These are phyloP conservation scores for Alternaria tenuissima DNA, from an alignment of 2,329 filamentous ascomycete species.

Conservation along the genomic window DNA sequence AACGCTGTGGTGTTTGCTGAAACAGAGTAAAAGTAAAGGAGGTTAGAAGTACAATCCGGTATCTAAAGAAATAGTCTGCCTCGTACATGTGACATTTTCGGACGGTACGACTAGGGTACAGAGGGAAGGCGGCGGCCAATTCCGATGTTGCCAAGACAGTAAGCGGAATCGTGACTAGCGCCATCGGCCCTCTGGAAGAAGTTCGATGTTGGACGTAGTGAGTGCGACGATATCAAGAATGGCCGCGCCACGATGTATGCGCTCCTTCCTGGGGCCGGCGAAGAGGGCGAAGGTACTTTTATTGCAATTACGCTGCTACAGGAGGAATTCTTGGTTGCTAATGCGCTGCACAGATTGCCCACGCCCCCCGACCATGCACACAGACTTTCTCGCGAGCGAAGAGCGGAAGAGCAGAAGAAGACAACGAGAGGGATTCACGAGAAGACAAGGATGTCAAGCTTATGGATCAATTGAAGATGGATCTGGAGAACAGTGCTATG, in stretches of 20 bases:
- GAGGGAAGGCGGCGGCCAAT: constrained; percentile 41
- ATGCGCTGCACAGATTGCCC: constrained; percentile 35
- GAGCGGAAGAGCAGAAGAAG: constrained; percentile 30
- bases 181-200: constrained; percentile 27
- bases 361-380: constrained; percentile 30
- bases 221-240: constrained; percentile 45
- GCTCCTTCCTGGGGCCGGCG: constrained; percentile 53
- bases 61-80: constrained; percentile 2
- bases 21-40: neutral
- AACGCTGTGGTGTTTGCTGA: neutral
- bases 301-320: neutral
- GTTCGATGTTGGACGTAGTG: constrained; percentile 22
- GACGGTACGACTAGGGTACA: constrained; percentile 28
- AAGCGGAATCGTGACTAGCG: constrained; percentile 31
- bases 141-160: constrained; percentile 45
- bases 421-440: constrained; percentile 22
- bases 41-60: neutral
- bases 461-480: constrained; percentile 24
- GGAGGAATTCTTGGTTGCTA: constrained; percentile 17
- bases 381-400: constrained; percentile 36
- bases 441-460: constrained; percentile 16
- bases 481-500: constrained; percentile 34
- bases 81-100: constrained; percentile 20
- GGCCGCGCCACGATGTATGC: constrained; percentile 55
- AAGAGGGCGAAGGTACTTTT: constrained; percentile 54